Conservation (phyloP, 768 basidiomycete species). For the Hygrocybe punicea region DNA sequence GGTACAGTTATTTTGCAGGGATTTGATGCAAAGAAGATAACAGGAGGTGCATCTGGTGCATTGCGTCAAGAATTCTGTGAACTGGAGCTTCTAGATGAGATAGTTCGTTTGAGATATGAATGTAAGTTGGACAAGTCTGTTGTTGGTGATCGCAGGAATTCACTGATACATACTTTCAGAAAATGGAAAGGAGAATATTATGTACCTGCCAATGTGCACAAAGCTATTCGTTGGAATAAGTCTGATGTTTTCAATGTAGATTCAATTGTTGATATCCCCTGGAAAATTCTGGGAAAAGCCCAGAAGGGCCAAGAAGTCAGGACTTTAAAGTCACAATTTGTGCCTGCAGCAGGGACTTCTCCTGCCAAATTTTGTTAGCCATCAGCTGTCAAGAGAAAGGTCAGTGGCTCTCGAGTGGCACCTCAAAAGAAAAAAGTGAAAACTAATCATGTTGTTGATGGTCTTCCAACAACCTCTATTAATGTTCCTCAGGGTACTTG, state of each 20-base stretch:
- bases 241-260: conserved; percentile 13
- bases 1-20: conserved; percentile 29
- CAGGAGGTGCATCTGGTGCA: conserved; percentile 18
- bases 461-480: neutral
- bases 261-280: neutral
- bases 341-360: no score
- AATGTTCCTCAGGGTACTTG: conserved; percentile 7
- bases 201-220: conserved; percentile 16
- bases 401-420: neutral
- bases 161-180: conserved; percentile 20
- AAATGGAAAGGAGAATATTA: conserved; percentile 19
- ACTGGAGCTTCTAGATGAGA: conserved; percentile 35
- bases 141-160: conserved; percentile 16
- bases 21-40: conserved; percentile 17
- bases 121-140: conserved; percentile 14
- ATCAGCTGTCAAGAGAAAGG: neutral
- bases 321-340: neutral
- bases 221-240: conserved; percentile 17
- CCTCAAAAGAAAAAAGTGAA: neutral
- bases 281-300: conserved; percentile 1
- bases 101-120: conserved; percentile 25
- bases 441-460: neutral
- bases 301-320: neutral
- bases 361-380: neutral
- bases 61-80: conserved; percentile 36